Evolutionary conservation across 495 filamentous ascomycete species (phyloP).

Genomic region (Pyrenula massariospora): DNA sequence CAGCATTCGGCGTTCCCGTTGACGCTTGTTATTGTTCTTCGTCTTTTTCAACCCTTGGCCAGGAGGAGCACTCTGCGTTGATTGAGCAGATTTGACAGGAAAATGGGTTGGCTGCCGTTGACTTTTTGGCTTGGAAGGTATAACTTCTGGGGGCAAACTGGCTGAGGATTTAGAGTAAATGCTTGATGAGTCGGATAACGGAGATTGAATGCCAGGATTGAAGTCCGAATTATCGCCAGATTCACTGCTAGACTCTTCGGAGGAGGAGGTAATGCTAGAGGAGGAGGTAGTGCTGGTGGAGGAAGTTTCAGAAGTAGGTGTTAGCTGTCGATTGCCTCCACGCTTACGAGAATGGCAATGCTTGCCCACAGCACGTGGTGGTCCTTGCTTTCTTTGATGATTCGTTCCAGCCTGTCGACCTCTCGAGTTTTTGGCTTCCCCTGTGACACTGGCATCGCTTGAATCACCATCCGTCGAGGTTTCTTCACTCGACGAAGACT

Average conservation of each 20-base stretch:
- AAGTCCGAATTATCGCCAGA: background rate
- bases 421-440: too few relatives aligned
- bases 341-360: too few relatives aligned
- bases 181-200: background rate
- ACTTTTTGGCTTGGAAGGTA: constrained; percentile 3
- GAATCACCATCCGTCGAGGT: background rate
- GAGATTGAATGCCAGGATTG: too few relatives aligned
- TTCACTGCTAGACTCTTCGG: too few relatives aligned
- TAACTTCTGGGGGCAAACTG: constrained; percentile 7
- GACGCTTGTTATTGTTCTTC: constrained; percentile 41
- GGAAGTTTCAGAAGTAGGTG: background rate
- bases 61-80: constrained; percentile 13
- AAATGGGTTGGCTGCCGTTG: background rate
- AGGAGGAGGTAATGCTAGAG: too few relatives aligned
- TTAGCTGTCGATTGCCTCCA: too few relatives aligned
- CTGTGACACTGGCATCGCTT: too few relatives aligned
- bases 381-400: too few relatives aligned
- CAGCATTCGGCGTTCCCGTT: constrained; percentile 33
- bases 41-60: constrained; percentile 37
- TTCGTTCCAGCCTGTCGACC: too few relatives aligned
- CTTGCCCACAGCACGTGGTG: too few relatives aligned
- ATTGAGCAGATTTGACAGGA: background rate
- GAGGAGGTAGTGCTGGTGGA: too few relatives aligned
- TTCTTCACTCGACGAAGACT: background rate
- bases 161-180: background rate